phyloP scores from a whole-genome alignment of 2,329 filamentous ascomycete species.

The Pseudocercospora eumusae region DNA sequence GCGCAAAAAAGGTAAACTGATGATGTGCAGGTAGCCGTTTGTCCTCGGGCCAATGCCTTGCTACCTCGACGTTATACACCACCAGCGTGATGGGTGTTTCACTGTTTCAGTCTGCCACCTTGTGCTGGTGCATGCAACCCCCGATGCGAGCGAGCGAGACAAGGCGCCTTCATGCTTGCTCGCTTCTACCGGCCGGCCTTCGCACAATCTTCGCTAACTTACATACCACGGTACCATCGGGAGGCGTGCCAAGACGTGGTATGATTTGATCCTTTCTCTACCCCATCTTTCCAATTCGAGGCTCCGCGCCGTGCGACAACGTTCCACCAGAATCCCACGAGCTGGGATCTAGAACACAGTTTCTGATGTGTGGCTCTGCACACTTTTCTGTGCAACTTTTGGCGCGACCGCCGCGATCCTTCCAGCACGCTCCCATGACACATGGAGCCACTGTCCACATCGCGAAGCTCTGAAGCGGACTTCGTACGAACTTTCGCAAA shows the following conservation, averaged over 20 bases:
- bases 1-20: slow-evolving; percentile 8
- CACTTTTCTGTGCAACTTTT: background rate
- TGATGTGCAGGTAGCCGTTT: slow-evolving; percentile 5
- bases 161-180: no score
- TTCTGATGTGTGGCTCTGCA: slow-evolving; percentile 14
- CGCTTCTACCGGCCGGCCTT: background rate
- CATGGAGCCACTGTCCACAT: slow-evolving; percentile 2
- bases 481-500: slow-evolving; percentile 3
- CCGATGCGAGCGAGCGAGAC: no score
- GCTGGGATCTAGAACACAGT: slow-evolving; percentile 13
- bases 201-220: slow-evolving; percentile 5
- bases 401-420: background rate
- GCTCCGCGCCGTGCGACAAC: slow-evolving; percentile 13
- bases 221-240: no score
- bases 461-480: background rate
- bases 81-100: slow-evolving; percentile 2
- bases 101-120: background rate
- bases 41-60: slow-evolving; percentile 14
- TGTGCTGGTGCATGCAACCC: no score
- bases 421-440: slow-evolving; percentile 23
- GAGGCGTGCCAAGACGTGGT: slow-evolving; percentile 10
- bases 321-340: slow-evolving; percentile 16
- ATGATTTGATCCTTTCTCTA: slow-evolving; percentile 7
- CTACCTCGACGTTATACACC: slow-evolving; percentile 11
- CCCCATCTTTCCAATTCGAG: slow-evolving; percentile 15